Evolutionary conservation across 2,329 filamentous ascomycete genomes (phyloP).

Genomic region (Talaromyces sp.): DNA sequence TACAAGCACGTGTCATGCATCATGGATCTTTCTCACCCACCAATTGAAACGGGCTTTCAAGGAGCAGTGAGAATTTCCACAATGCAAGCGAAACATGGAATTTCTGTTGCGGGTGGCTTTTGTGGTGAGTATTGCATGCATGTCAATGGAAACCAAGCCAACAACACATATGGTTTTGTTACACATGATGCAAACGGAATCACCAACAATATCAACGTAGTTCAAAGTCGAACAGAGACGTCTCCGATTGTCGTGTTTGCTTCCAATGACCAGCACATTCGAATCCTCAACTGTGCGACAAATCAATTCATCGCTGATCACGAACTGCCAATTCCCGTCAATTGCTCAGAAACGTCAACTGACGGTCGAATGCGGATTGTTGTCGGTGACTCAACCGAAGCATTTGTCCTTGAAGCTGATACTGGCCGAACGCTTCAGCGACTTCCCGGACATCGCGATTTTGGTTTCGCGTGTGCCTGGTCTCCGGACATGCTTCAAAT

Average conservation of each 20-base stretch:
- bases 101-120: slow-evolving; percentile 56
- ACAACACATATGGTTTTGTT: slow-evolving; percentile 45
- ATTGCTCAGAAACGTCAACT: slow-evolving; percentile 44
- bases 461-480: slow-evolving; percentile 47
- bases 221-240: slow-evolving; percentile 46
- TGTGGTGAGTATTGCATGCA: slow-evolving; percentile 55
- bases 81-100: slow-evolving; percentile 48
- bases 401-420: slow-evolving; percentile 43
- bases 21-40: slow-evolving; percentile 48
- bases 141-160: slow-evolving; percentile 32
- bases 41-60: slow-evolving; percentile 34
- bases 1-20: slow-evolving; percentile 41
- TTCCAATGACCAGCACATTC: slow-evolving; percentile 56
- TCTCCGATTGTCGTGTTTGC: slow-evolving; percentile 53
- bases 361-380: slow-evolving; percentile 44
- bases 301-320: slow-evolving; percentile 40
- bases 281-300: slow-evolving; percentile 52
- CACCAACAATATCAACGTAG: slow-evolving; percentile 57
- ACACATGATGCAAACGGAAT: slow-evolving; percentile 52
- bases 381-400: slow-evolving; percentile 43
- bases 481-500: slow-evolving; percentile 47
- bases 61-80: slow-evolving; percentile 50
- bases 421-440: slow-evolving; percentile 38
- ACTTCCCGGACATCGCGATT: slow-evolving; percentile 41
- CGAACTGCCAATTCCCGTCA: slow-evolving; percentile 39